Base-by-base conservation (phyloP, 2,329 filamentous ascomycete species). In the Plenodomus lindquistii region DNA sequence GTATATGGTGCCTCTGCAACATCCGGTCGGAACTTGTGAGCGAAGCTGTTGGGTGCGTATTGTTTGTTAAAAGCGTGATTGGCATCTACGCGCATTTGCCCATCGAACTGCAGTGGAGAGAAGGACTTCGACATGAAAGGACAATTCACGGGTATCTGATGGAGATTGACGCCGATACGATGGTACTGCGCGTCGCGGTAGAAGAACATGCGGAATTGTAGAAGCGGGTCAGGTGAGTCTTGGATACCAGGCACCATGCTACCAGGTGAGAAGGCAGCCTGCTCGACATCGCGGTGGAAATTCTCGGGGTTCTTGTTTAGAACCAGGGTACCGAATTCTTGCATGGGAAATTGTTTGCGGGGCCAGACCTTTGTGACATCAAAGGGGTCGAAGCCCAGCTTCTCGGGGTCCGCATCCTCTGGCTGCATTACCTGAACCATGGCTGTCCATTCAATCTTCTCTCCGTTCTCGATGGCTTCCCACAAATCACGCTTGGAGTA, bases 361-460 rank as follows among this genome's bases (percentile, higher is more conserved):
- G 77, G 78, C 79, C 79, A 82, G 44, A 81, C 71, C 59, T 81
- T 81, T 29, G 80, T 81, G 4, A 81, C 71, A 52, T 82, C 79
- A 50, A 82, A 80, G 7, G 77, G 74, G 43, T 81, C 78, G 50
- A 81, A 81, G 3, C 77, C 75, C n/a, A 81, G 70, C 40, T 74
- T 74, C n/a, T 73, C 65, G 2, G 77, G 70, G 48, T 78, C 74
- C 0, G 77, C 77, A 37, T 80, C 70, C 17, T 77, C 68, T 2
- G 75, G 72, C 35, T 73, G 62, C 75, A 79, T 79, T 40, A 77
- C 66, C 45, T 78, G 76, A 3, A 79, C 70, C 38, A 73, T 67
- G 4, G 73, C 73, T 3, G 73, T 78, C 75, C 75, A 79, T 16
- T 72, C 70, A 13, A 74, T 61, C 35, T 73, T 59, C 17, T 76